A percentile compares a stretch with the other conserved stretches of the same genome.
These are phyloP conservation scores for Phytopythium montanum DNA, from an alignment of 352 stramenopile species.

Conservation along the genomic window DNA sequence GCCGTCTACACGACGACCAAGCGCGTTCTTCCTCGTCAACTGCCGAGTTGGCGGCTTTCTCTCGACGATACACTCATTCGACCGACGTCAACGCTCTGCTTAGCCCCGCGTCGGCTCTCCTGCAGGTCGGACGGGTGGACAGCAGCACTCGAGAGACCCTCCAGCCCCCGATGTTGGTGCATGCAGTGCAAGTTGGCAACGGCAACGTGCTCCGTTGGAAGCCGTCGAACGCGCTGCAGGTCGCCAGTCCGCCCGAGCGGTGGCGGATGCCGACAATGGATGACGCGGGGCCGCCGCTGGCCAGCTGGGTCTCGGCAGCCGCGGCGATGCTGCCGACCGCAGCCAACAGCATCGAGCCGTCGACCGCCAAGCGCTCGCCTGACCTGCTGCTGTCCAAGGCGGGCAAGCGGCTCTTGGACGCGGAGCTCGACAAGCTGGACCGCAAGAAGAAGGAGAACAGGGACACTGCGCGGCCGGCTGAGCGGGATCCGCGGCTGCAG, in stretches of 20 bases:
- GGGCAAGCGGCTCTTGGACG: slow-evolving; percentile 35
- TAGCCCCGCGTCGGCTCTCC: slow-evolving; percentile 1
- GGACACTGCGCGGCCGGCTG: slow-evolving; percentile 3
- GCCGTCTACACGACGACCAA: slow-evolving; percentile 2
- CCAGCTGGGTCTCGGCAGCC: slow-evolving; percentile 13
- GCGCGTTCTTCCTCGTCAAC: background rate
- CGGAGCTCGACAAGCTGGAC: slow-evolving; percentile 4
- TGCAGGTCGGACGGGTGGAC: background rate
- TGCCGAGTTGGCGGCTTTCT: too few species aligned
- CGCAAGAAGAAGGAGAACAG: background rate
- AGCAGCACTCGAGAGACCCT: background rate
- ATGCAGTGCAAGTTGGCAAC: slow-evolving; percentile 4
- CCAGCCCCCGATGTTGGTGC: background rate
- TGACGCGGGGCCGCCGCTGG: background rate
- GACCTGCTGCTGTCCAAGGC: slow-evolving; percentile 22
- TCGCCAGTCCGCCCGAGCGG: slow-evolving; percentile 22
- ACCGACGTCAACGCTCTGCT: background rate
- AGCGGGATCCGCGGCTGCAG: slow-evolving; percentile 50
- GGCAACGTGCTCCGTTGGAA: slow-evolving; percentile 23
- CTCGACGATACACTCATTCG: too few species aligned
- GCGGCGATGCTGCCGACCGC: slow-evolving; percentile 9
- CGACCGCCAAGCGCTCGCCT: slow-evolving; percentile 31
- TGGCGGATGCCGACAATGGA: slow-evolving; percentile 4
- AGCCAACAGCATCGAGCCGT: slow-evolving; percentile 51
- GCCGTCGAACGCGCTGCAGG: slow-evolving; percentile 20